Conservation (phyloP, 1,284 basidiomycete species). For the Athelia psychrophila region DNA sequence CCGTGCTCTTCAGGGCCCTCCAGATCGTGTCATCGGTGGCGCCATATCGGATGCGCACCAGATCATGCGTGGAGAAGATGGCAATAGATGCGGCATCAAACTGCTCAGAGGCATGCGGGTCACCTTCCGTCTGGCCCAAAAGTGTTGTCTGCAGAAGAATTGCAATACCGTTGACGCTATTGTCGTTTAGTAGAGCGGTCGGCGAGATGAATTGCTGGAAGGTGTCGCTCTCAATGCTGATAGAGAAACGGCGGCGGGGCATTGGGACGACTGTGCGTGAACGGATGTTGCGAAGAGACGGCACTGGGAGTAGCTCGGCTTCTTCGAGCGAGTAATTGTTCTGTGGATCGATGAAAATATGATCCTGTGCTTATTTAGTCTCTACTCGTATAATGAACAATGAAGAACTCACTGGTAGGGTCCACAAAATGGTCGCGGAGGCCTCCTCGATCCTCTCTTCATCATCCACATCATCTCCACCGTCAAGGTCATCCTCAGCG, state of each 20-base stretch:
- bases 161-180: conserved; percentile 5
- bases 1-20: background rate
- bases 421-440: too few species aligned
- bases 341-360: background rate
- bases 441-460: too few species aligned
- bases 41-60: background rate
- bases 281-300: background rate
- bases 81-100: background rate
- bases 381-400: background rate
- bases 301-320: background rate
- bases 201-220: background rate
- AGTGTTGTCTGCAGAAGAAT: background rate
- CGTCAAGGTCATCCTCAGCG: background rate
- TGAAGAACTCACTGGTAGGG: too few species aligned
- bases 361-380: background rate
- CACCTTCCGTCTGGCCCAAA: too few species aligned
- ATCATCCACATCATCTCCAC: too few species aligned
- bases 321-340: background rate
- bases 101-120: background rate
- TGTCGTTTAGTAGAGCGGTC: conserved; percentile 4
- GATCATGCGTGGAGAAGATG: background rate
- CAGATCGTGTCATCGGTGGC: background rate
- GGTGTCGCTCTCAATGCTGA: background rate
- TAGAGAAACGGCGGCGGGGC: background rate
- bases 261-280: background rate